Percentiles rank a stretch among this genome's conserved stretches.
phyloP scores from a whole-genome alignment of 352 stramenopile species.

The Pythium dissimile region DNA sequence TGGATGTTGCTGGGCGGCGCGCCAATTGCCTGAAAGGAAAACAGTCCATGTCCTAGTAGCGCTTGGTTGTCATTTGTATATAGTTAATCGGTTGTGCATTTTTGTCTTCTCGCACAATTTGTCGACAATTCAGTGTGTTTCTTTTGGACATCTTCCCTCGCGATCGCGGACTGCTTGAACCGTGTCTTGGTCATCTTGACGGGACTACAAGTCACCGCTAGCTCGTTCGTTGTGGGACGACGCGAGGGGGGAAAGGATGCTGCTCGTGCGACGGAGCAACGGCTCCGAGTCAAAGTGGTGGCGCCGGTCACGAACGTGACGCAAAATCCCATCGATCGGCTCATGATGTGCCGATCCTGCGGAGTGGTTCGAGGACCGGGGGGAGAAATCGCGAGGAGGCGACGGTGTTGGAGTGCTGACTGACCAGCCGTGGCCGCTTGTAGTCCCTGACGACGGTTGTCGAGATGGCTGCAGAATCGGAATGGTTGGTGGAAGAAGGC shows the following conservation, averaged over 20 bases:
- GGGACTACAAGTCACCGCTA: background rate
- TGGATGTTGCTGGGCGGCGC: too few species aligned
- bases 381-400: background rate
- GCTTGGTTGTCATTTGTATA: too few species aligned
- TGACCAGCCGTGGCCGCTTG: conserved; percentile 25
- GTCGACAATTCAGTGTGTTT: conserved; percentile 1
- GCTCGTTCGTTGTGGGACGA: background rate
- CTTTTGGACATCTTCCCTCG: too few species aligned
- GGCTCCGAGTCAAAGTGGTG: conserved; percentile 25
- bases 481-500: conserved; percentile 16
- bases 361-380: background rate
- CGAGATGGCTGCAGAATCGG: conserved; percentile 22
- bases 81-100: background rate
- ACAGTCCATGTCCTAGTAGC: too few species aligned
- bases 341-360: background rate
- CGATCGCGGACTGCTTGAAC: too few species aligned
- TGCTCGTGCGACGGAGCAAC: conserved; percentile 15
- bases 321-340: background rate
- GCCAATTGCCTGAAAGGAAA: too few species aligned
- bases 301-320: background rate
- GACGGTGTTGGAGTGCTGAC: conserved; percentile 13
- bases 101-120: conserved; percentile 4
- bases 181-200: too few species aligned
- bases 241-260: background rate
- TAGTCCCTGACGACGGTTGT: conserved; percentile 14